Evolutionary conservation across 1,139 yeast species (phyloP).

Genomic region (Kodamaea sp.): DNA sequence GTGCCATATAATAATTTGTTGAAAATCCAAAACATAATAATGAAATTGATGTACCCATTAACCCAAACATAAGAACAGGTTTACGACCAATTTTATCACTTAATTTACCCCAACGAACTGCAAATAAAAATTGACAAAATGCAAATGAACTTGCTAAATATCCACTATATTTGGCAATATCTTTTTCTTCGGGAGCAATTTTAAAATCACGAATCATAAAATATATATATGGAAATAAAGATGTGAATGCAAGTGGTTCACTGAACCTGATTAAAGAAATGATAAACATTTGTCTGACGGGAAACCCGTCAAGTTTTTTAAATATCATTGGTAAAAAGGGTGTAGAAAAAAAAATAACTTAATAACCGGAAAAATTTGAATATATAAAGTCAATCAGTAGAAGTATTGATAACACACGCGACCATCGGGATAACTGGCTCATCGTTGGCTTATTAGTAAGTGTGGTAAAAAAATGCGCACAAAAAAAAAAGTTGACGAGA

Average conservation of each 20-base stretch:
- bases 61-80: constrained; percentile 29
- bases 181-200: constrained; percentile 31
- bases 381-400: background rate
- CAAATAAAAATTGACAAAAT: constrained; percentile 34
- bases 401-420: no score
- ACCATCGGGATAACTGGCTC: no score
- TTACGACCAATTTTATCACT: constrained; percentile 34
- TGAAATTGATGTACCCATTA: constrained; percentile 29
- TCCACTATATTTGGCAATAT: constrained; percentile 36
- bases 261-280: constrained; percentile 32
- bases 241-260: constrained; percentile 39
- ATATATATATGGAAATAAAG: constrained; percentile 38
- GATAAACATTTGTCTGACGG: constrained; percentile 33
- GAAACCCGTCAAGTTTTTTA: constrained; percentile 31
- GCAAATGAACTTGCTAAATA: constrained; percentile 38
- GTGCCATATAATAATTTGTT: constrained; percentile 30
- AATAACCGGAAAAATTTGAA: background rate
- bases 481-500: no score
- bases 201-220: constrained; percentile 40
- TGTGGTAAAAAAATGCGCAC: no score
- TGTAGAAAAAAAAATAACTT: background rate
- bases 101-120: constrained; percentile 36
- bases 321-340: background rate
- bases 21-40: constrained; percentile 34
- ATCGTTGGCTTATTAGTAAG: no score